Percentiles rank a stretch among this genome's conserved stretches.
phyloP scores from a whole-genome alignment of 495 filamentous ascomycete species.

The Lentithecium fluviatile region DNA sequence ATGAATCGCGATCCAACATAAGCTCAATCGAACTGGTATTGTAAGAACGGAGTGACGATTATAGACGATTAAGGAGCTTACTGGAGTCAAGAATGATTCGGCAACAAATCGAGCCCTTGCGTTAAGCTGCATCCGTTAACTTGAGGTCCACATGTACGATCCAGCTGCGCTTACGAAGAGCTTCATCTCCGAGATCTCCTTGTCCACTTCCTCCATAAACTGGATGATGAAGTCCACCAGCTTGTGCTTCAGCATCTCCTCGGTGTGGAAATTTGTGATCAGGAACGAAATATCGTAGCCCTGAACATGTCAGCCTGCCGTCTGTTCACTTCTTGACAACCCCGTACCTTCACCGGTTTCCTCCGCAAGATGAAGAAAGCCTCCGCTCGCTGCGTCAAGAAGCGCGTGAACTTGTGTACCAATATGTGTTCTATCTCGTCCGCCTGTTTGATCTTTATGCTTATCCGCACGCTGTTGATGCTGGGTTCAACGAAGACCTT shows the following conservation, averaged over 20 bases:
- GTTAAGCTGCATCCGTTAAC: conserved; percentile 66
- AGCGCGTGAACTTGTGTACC: conserved; percentile 96
- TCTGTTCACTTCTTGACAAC: neutral
- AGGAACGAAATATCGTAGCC: conserved; percentile 99
- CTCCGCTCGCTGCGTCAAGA: conserved; percentile 92
- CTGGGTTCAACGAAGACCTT: conserved; percentile 89
- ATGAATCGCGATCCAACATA: neutral
- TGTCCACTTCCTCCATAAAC: conserved; percentile 99
- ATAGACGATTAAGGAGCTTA: conserved; percentile 49
- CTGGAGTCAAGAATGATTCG: conserved; percentile 94
- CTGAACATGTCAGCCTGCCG: conserved; percentile 47
- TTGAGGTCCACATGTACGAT: neutral
- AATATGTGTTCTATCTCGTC: conserved; percentile 98
- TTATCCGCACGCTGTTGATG: conserved; percentile 91
- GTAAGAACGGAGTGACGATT: neutral
- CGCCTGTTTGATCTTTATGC: conserved; percentile 97
- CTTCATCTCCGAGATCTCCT: conserved; percentile 99
- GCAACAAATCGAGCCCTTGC: conserved; percentile 96
- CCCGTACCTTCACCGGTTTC: conserved; percentile 84
- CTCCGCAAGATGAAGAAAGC: conserved; percentile 95
- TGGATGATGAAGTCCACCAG: conserved; percentile 98
- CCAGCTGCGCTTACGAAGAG: conserved; percentile 72
- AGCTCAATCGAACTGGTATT: conserved; percentile 25
- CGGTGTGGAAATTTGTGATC: conserved; percentile 97
- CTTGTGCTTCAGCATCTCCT: conserved; percentile 97